phyloP scores from a whole-genome alignment of 164 flowering plant genomes.

The Santalum album region DNA sequence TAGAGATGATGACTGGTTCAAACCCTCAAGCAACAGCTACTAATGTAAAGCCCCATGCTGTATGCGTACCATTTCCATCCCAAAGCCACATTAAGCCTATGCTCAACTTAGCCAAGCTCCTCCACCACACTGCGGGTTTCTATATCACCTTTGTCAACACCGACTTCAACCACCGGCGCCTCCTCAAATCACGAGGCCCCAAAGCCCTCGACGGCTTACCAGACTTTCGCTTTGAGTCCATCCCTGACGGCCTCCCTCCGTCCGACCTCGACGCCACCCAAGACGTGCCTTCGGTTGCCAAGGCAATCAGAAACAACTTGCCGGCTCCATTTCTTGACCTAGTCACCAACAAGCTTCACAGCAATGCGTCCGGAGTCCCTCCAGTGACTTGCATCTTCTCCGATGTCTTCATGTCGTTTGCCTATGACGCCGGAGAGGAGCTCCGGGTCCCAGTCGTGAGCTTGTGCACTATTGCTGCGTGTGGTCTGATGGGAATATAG shows the following conservation, averaged over 20 bases:
- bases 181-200: background rate
- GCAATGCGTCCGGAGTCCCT: background rate
- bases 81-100: background rate
- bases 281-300: background rate
- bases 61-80: background rate
- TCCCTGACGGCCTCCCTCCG: conserved; percentile 1
- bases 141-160: conserved; percentile 1
- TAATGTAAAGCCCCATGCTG: background rate
- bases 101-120: background rate
- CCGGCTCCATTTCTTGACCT: background rate
- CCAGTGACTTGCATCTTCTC: background rate
- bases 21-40: background rate
- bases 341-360: background rate
- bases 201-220: background rate
- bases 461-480: background rate
- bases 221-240: background rate
- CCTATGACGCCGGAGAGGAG: background rate
- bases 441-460: background rate
- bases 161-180: background rate
- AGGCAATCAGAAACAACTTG: background rate
- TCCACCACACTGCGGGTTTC: conserved; percentile 4
- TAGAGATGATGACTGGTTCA: background rate
- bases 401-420: background rate
- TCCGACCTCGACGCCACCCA: background rate
- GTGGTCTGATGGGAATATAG: background rate